These are phyloP conservation scores for Gossypium ekmanianum DNA, from an alignment of 345 rosid species.

Conservation along the genomic window DNA sequence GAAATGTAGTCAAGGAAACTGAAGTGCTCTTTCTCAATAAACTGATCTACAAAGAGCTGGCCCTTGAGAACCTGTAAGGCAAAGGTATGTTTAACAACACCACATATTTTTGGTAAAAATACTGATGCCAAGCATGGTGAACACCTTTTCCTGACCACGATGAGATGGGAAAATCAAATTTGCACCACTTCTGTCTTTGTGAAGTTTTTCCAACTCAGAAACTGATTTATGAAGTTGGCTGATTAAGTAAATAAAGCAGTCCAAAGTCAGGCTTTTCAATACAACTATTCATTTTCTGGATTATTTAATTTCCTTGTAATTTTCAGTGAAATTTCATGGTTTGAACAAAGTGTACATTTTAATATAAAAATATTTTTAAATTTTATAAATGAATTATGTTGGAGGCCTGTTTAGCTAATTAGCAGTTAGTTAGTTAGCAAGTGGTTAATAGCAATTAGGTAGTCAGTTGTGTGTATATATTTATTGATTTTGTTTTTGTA, in stretches of 20 bases:
- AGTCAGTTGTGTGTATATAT: too few relatives aligned
- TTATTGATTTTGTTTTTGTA: too few relatives aligned
- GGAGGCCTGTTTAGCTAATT: too few relatives aligned
- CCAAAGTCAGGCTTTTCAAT: background rate
- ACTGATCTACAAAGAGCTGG: slow-evolving; percentile 68
- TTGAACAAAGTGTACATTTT: too few relatives aligned
- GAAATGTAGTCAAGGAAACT: slow-evolving; percentile 22
- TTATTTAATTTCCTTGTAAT: too few relatives aligned
- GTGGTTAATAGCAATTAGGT: too few relatives aligned
- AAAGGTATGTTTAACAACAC: slow-evolving; percentile 2
- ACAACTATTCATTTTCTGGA: too few relatives aligned
- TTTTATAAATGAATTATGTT: too few relatives aligned
- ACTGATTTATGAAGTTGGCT: slow-evolving; percentile 71
- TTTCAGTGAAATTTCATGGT: too few relatives aligned
- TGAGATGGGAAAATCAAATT: slow-evolving; percentile 45
- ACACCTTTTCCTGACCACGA: slow-evolving; percentile 58
- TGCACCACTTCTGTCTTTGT: slow-evolving; percentile 39
- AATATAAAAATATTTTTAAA: too few relatives aligned
- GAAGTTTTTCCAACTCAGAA: slow-evolving; percentile 59
- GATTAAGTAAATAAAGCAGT: slow-evolving; percentile 18
- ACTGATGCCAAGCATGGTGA: background rate
- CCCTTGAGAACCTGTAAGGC: slow-evolving; percentile 55
- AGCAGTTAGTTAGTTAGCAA: too few relatives aligned
- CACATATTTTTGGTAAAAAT: slow-evolving; percentile 2
- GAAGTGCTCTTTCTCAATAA: slow-evolving; percentile 55